phyloP scores from a whole-genome alignment of 768 basidiomycete genomes.

The Suillus paluster region DNA sequence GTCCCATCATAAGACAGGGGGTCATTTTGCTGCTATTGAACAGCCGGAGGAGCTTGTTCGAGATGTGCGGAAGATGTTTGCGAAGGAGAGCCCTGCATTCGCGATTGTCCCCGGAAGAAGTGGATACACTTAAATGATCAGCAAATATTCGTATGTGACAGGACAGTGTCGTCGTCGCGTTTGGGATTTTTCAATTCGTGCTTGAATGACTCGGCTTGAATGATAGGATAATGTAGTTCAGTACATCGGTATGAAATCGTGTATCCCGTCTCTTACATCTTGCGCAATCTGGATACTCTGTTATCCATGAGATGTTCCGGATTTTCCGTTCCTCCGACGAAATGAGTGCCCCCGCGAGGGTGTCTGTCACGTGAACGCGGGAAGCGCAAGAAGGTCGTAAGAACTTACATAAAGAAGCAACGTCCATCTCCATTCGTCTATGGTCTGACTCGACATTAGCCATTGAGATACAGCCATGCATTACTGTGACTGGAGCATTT shows the following conservation, averaged over 20 bases:
- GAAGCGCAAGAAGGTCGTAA: too few species aligned
- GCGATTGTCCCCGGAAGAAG: slow-evolving; percentile 48
- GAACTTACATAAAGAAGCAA: too few species aligned
- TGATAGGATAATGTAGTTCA: slow-evolving; percentile 39
- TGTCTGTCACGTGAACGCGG: too few species aligned
- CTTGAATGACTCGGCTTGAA: neutral
- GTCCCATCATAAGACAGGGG: slow-evolving; percentile 52
- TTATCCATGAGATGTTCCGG: slow-evolving; percentile 89
- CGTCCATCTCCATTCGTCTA: too few species aligned
- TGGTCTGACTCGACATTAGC: too few species aligned
- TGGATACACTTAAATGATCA: slow-evolving; percentile 40
- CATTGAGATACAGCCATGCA: too few species aligned
- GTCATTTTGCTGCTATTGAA: slow-evolving; percentile 64
- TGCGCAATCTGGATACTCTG: slow-evolving; percentile 68
- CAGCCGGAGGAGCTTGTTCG: slow-evolving; percentile 49
- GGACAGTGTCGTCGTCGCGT: too few species aligned
- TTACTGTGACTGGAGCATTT: slow-evolving; percentile 17
- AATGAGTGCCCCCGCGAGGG: too few species aligned
- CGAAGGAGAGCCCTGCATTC: slow-evolving; percentile 52
- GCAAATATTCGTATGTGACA: neutral
- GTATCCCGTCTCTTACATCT: slow-evolving; percentile 92
- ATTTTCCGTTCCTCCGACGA: slow-evolving; percentile 94
- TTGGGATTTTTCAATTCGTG: neutral
- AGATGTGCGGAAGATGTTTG: slow-evolving; percentile 62
- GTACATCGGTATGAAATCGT: slow-evolving; percentile 92